phyloP scores from a whole-genome alignment of 129 eudicot species.

The Saussurea involucrata region DNA sequence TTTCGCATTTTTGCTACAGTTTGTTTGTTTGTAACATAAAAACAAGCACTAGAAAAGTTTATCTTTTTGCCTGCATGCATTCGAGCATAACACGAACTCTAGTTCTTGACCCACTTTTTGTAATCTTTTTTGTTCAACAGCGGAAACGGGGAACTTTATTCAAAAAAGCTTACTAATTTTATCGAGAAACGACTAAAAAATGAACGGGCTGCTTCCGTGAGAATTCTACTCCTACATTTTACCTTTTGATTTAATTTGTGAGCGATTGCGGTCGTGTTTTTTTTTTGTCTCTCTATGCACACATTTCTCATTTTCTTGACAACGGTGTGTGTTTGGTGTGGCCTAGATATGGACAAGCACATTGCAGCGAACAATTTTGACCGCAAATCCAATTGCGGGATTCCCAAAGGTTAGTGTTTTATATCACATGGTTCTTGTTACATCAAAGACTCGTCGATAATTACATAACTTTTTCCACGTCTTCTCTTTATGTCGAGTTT shows the following conservation, averaged over 20 bases:
- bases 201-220: conserved; percentile 95
- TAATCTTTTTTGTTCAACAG: conserved; percentile 44
- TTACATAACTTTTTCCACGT: not conserved
- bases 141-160: conserved; percentile 83
- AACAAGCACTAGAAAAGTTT: not conserved
- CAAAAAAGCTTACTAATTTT: conserved; percentile 91
- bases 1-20: not conserved
- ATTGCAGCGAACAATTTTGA: conserved; percentile 81
- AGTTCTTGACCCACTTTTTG: not conserved
- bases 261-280: not conserved
- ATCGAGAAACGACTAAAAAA: conserved; percentile 90
- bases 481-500: no score
- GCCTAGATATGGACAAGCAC: conserved; percentile 99
- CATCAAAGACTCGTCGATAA: not conserved
- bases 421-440: not conserved
- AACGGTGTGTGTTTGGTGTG: conserved; percentile 27
- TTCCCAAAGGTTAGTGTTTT: conserved; percentile 76
- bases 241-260: not conserved
- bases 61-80: not conserved
- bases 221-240: conserved; percentile 18
- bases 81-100: not conserved
- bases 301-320: conserved; percentile 4
- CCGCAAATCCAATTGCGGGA: conserved; percentile 81
- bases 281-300: not conserved
- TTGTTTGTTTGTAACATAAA: conserved; percentile 8